Base-by-base conservation (phyloP, 2,329 filamentous ascomycete genomes). In the Pyricularia sp. region DNA sequence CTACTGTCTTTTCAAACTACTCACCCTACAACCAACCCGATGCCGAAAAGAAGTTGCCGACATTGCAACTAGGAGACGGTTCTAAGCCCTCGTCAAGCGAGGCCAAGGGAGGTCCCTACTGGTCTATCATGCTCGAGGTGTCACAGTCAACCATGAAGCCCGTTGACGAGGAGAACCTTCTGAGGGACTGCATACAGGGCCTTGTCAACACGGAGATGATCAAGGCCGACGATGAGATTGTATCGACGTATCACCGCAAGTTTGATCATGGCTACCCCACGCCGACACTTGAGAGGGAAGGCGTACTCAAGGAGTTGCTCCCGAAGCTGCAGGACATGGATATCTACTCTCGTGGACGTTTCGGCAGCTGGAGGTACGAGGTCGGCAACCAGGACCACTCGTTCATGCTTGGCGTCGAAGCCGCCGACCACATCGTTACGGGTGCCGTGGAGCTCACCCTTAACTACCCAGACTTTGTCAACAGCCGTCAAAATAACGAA, bases 1-100 rank as follows among this genome's bases (percentile, higher is more conserved):
- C 94, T 74, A 99, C 94, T 74, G 97, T 99, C 81, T 99, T 99
- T 86, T 97, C 93, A 79, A 99, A 99, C 86, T 99, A 99, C 85
- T 97, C 94, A 26, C 94, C 93, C 64, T 88, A 96, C 86, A 99
- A 99, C 84, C 94, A 97, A 81, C 94, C 94, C 40, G 81, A 90
- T 70, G 82, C 86, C 66, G 87, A 88, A 66, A 88, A 83, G 74
- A 94, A 96, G 83, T 86, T 99, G 65, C 86, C 92, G 53, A 97
- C 94, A 26, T 80, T 91, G 71, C 89, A 93, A 76, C 83, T 93
- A 57, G 94, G 89, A 66, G 84, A 97, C 72, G 94, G 94, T 76
- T 89, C 87, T 78, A 91, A 91, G 80, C 85, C 92, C 66, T 78
- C 82, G 67, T 90, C 85, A 71, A 82, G 81, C 63, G 87, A 90